These are phyloP conservation scores for Vitis hybrid DNA, from an alignment of 177 flowering plant genomes.

Conservation along the genomic window DNA sequence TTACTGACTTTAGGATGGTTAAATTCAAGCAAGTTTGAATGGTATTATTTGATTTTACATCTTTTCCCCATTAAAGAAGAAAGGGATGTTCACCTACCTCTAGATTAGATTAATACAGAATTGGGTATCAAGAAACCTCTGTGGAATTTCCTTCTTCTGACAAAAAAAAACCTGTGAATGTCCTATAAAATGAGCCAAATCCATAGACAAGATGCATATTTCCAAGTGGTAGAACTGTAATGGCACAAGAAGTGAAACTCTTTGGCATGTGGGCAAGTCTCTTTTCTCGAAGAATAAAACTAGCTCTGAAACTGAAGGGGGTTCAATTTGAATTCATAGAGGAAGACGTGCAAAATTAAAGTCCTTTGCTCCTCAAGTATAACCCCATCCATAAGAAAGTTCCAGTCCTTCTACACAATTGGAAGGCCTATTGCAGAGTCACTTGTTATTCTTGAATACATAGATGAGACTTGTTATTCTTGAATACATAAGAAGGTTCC, in stretches of 20 bases:
- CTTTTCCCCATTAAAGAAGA: too few species aligned
- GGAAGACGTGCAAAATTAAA: constrained; percentile 22
- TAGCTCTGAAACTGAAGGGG: constrained; percentile 21
- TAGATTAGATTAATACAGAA: too few species aligned
- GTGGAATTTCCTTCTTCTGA: not conserved
- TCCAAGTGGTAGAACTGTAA: not conserved
- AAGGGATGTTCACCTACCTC: too few species aligned
- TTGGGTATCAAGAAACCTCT: too few species aligned
- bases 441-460: constrained; percentile 23
- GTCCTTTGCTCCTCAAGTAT: constrained; percentile 22
- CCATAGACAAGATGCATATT: not conserved
- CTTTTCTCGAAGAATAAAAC: constrained; percentile 13
- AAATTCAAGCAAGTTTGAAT: too few species aligned
- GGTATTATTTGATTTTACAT: too few species aligned
- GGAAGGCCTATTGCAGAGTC: constrained; percentile 35
- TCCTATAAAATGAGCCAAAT: not conserved
- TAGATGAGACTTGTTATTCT: too few species aligned
- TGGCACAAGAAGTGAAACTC: constrained; percentile 20
- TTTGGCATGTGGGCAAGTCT: constrained; percentile 13
- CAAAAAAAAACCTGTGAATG: not conserved
- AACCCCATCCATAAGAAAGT: constrained; percentile 29
- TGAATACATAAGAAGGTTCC: too few species aligned
- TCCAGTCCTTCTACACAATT: constrained; percentile 29
- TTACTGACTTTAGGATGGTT: too few species aligned
- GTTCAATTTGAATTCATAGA: constrained; percentile 15